Evolutionary conservation across 208 protist genomes (phyloP), one percentile per base, ranked within the genome.

Genomic region (Vickermania spadyakhi): DNA sequence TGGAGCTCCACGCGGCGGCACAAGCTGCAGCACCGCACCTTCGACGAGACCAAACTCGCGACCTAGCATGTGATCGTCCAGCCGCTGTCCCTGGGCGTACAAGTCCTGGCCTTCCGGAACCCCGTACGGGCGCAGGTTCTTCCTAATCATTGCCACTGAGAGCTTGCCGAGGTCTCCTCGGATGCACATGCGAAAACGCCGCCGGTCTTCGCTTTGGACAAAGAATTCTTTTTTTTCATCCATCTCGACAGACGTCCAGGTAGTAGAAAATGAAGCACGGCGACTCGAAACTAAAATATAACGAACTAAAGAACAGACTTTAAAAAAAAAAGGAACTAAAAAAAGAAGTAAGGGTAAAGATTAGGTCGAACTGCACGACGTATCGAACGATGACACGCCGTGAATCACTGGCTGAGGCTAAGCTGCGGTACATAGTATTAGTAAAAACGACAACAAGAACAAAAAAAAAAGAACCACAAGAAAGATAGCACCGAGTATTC

Each of bases 151-250:
- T 28, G 70, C 77, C 11, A 93, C 86, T 28, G 65, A 83, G 31
- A 93, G 67, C 62, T 77, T 77, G 27, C 73, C 74, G 28, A 91
- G 71, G 55, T 86, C 79, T 18, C 86, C 86, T 41, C 77, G 71
- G 42, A 93, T 90, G 45, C 89, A 81, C 78, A 93, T 88, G 62
- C 89, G 89, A 64, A 89, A 90, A 57, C 77, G 84, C n/a, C 81
- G 73, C 1, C 86, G 82, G 74, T 93, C 86, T 1, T 52, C 60
- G 36, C 73, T 66, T 61, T 84, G 68, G 27, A 93, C 86, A 64
- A 82, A 88, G 45, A 91, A 91, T 14, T 60, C 58, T 59, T 83
- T 70, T 59, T 84, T 85, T 21, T 85, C 79, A 13, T 82, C 77
- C 65, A 63, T 65, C 41, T 21, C 28, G 28, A 23, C 25, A 18